A percentile compares a stretch with the other conserved stretches of the same genome.
Evolutionary conservation across 2,329 filamentous ascomycete species (phyloP).

Genomic region (Periconia sp.): DNA sequence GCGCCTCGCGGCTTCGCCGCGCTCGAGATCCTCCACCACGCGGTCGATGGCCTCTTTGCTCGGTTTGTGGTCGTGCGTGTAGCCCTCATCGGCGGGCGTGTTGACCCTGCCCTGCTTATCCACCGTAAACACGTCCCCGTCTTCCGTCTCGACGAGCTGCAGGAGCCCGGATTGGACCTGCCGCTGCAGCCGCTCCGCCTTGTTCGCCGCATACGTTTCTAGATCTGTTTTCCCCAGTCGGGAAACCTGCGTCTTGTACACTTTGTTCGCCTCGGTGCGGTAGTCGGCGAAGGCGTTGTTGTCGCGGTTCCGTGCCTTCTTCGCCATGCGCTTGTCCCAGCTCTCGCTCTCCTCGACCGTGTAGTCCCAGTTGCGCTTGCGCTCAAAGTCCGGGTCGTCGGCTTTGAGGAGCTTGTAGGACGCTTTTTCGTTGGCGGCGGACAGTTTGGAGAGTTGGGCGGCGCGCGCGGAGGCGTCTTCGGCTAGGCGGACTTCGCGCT

Average conservation of each 20-base stretch:
- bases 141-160: slow-evolving; percentile 93
- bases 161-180: slow-evolving; percentile 82
- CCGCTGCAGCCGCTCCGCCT: slow-evolving; percentile 79
- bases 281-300: slow-evolving; percentile 91
- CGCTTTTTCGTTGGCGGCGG: slow-evolving; percentile 83
- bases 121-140: slow-evolving; percentile 84
- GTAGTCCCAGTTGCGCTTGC: slow-evolving; percentile 98
- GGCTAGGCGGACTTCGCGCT: slow-evolving; percentile 39
- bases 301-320: slow-evolving; percentile 79
- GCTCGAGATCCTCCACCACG: slow-evolving; percentile 80
- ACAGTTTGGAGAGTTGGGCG: slow-evolving; percentile 71
- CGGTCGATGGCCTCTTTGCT: slow-evolving; percentile 85
- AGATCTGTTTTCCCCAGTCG: slow-evolving; percentile 71
- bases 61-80: slow-evolving; percentile 82
- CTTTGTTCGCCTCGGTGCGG: slow-evolving; percentile 81
- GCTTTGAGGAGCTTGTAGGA: slow-evolving; percentile 92
- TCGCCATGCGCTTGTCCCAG: slow-evolving; percentile 89
- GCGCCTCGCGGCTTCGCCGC: slow-evolving; percentile 82
- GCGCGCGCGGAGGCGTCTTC: slow-evolving; percentile 31
- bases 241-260: slow-evolving; percentile 88
- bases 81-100: slow-evolving; percentile 79
- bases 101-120: slow-evolving; percentile 92
- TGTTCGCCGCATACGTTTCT: slow-evolving; percentile 83
- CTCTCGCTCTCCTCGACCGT: slow-evolving; percentile 90
- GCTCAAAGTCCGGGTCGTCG: slow-evolving; percentile 92